Base-by-base conservation (phyloP, 371 early-diverging fungal genomes). In the Phascolomyces articulosus region DNA sequence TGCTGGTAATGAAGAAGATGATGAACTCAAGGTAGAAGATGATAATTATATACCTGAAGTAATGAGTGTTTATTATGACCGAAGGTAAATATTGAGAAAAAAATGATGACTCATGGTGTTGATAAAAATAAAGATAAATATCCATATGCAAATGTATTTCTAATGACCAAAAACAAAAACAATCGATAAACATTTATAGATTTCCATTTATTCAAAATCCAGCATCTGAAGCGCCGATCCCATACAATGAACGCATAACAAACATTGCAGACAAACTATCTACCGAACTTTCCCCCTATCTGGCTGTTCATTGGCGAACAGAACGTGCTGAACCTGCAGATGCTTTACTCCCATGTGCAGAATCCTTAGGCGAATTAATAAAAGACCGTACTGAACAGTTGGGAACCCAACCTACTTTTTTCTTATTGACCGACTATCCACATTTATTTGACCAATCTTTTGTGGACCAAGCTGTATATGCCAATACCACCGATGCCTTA, bases 301-400 rank as follows among this genome's bases (percentile, higher is more conserved):
- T 68, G 49, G 77, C 77, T 27, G 69, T 77, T 9, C 77, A 77
- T 58, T 77, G 77, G 77, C 71, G 77, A 21, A 77, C 71, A 11
- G 77, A 77, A 38, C 60, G 69, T 2, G 65, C 74, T n/a, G 58
- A 65, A 27, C 66, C 66, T 26, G 54, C 71, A 20, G 60, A 57
- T 18, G 68, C 71, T 41, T 61, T 77, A 9, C 65, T 71, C 2
- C 47, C 28, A 3, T 77, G 77, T 49, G 71, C 77, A 4, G 58
- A 69, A n/a, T 47, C 69, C 0, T 64, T 77, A 10, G 70, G 65
- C 20, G 44, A 64, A 1, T 31, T 57, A 16, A 44, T 75, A 1
- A 27, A 55, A 20, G 27, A n/a, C 29, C 62, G 58, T 8, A 13
- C 47, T 3, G 23, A 26, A 13, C 41, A 44, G 11, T 18, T 64